Base-by-base conservation (phyloP, 148 eudicot species). In the Spergularia bocconei region DNA sequence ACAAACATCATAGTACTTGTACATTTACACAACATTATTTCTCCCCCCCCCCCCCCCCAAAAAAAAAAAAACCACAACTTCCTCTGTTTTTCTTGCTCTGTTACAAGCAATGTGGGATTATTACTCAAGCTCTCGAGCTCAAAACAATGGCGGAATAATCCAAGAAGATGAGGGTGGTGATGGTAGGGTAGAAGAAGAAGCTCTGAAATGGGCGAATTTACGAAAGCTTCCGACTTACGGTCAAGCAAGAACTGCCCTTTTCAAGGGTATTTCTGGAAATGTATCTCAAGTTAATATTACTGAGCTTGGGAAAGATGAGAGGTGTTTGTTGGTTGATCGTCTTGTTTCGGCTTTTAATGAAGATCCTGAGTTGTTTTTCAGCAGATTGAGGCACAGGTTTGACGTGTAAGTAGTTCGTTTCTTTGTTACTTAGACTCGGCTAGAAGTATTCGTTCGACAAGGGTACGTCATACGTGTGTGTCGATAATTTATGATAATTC, bases 221-320 rank as follows among this genome's bases (percentile, higher is more conserved):
- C 86, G 84, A 79, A 81, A 82, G 62, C 87, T 86, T 23, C 93
- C 97, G 1, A 86, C 88, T 11, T 79, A 77, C 33, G 84, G 79
- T n/a, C 85, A 87, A 69, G 97, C 93, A 12, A 83, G 90, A 65
- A 90, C 81, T 14, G 85, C 92, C 9, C 74, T 91, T 67, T 84
- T 89, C 20, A 83, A 88, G 63, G 82, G 69, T 67, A 61, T 83
- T 61, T 77, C 80, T 1, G 97, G 97, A 1, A 82, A 84, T 76
- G 82, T 90, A 63, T 76, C 88, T 59, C 72, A 79, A 77, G 86
- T 91, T 36, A 88, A 94, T 82, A 84, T 94, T 63, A 52, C 89
- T 54, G 82, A 84, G 62, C 84, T 94, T 13, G 78, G 79, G 25
- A 81, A 67, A 78, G 79, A 88, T 54, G 93, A 91, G 52, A 85